Conservation (phyloP, 2,329 filamentous ascomycete genomes). For the Coniochaeta sp. region DNA sequence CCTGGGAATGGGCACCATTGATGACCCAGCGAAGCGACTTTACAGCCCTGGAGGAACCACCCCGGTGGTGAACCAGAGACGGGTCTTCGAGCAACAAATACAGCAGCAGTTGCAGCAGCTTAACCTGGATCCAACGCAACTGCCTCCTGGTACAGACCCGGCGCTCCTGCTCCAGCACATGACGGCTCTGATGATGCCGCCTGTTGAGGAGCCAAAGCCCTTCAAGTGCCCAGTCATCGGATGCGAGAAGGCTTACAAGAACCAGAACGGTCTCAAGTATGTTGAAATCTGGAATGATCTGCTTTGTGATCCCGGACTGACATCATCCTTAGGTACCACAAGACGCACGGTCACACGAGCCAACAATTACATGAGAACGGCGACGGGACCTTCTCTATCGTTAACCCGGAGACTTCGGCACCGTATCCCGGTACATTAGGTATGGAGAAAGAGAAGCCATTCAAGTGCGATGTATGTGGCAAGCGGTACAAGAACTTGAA, state of each 20-base stretch:
- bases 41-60: slow-evolving; percentile 75
- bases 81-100: slow-evolving; percentile 57
- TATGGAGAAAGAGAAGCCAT: slow-evolving; percentile 99
- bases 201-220: slow-evolving; percentile 87
- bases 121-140: slow-evolving; percentile 68
- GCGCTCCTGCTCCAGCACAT: slow-evolving; percentile 49
- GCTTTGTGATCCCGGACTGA: slow-evolving; percentile 16
- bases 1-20: slow-evolving; percentile 57
- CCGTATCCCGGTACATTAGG: slow-evolving; percentile 93
- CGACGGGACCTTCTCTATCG: slow-evolving; percentile 95
- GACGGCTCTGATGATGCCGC: slow-evolving; percentile 53
- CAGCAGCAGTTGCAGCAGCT: slow-evolving; percentile 62
- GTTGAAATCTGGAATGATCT: slow-evolving; percentile 15
- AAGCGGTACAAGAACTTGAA: slow-evolving; percentile 99
- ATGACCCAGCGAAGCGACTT: slow-evolving; percentile 89
- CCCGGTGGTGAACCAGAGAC: slow-evolving; percentile 47
- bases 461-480: slow-evolving; percentile 92
- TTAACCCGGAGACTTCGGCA: slow-evolving; percentile 88
- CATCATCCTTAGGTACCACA: slow-evolving; percentile 48
- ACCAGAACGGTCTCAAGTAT: slow-evolving; percentile 97
- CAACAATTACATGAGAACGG: slow-evolving; percentile 95
- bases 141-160: slow-evolving; percentile 68
- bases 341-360: slow-evolving; percentile 87
- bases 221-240: slow-evolving; percentile 98
- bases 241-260: slow-evolving; percentile 99